Percentiles rank a stretch among this genome's conserved stretches.
Conservation (phyloP, 2,329 filamentous ascomycete species). For the Phaeoacremonium minimum region DNA sequence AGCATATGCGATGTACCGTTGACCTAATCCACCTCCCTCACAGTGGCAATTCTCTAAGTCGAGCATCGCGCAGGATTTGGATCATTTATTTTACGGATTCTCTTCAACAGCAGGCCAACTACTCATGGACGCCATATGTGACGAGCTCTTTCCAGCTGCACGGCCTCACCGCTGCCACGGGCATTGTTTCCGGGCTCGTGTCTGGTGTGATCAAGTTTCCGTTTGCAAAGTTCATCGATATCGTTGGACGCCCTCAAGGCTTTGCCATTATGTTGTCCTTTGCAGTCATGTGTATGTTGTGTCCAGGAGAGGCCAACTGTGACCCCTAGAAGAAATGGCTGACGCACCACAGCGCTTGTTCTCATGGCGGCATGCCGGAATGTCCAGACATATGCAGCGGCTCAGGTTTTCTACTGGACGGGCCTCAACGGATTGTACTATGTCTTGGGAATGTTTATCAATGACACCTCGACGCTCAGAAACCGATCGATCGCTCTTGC, state of each 20-base stretch:
- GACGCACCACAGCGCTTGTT: conserved; percentile 1
- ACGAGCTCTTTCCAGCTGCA: conserved; percentile 3
- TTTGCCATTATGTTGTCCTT: conserved; percentile 2
- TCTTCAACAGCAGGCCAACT: conserved; percentile 5
- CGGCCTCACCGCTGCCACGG: conserved; percentile 3
- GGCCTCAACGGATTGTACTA: conserved; percentile 5
- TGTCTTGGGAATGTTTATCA: conserved; percentile 2
- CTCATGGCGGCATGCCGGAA: conserved; percentile 5
- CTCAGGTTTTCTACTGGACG: conserved; percentile 6
- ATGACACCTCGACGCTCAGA: conserved; percentile 3
- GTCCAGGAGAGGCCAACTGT: too few relatives aligned
- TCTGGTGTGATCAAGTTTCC: conserved; percentile 3
- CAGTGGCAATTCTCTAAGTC: neutral
- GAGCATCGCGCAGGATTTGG: conserved; percentile 2
- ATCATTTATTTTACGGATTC: conserved; percentile 5
- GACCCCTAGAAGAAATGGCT: too few relatives aligned
- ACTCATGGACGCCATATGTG: conserved; percentile 2
- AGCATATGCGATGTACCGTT: neutral
- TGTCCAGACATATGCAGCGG: conserved; percentile 3
- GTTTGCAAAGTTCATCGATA: conserved; percentile 3
- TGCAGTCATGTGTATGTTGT: conserved; percentile 39
- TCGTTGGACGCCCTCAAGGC: conserved; percentile 3
- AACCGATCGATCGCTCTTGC: conserved; percentile 5
- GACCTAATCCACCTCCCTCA: neutral
- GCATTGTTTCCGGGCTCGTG: conserved; percentile 4